Evolutionary conservation across 805 yeast species (phyloP).

Genomic region (Yamadazyma sp.): DNA sequence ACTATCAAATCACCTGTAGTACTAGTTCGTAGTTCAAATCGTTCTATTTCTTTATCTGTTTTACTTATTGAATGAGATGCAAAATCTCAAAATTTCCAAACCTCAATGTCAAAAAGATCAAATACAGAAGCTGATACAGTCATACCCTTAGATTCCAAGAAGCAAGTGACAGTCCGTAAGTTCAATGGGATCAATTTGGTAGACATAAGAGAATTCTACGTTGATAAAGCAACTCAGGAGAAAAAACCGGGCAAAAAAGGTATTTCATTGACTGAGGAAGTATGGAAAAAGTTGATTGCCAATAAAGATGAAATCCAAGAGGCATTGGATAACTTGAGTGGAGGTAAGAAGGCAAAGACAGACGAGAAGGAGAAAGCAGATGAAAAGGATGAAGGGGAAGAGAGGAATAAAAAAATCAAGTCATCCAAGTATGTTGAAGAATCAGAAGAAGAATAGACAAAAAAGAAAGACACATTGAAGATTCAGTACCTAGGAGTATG

Average conservation of each 20-base stretch:
- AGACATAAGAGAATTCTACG: conserved; percentile 82
- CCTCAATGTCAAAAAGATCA: conserved; percentile 4
- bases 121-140: conserved; percentile 7
- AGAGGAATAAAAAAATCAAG: background rate
- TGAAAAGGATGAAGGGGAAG: conserved; percentile 14
- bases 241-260: conserved; percentile 82
- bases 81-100: no score
- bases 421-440: conserved; percentile 3
- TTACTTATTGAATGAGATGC: no score
- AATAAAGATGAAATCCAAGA: conserved; percentile 45
- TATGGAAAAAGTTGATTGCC: conserved; percentile 50
- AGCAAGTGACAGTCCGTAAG: conserved; percentile 69
- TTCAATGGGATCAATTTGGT: conserved; percentile 66
- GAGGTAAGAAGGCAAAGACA: conserved; percentile 9
- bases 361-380: conserved; percentile 14
- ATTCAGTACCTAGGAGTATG: no score
- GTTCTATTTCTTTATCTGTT: no score
- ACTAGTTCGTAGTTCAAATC: no score
- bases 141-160: conserved; percentile 34
- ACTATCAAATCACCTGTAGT: no score
- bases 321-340: conserved; percentile 43
- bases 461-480: no score
- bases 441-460: conserved; percentile 4
- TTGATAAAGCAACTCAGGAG: conserved; percentile 51
- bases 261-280: conserved; percentile 54